Evolutionary conservation across 495 filamentous ascomycete genomes (phyloP), one percentile per base, ranked within the genome.

Genomic region (Acidiella bohemica): DNA sequence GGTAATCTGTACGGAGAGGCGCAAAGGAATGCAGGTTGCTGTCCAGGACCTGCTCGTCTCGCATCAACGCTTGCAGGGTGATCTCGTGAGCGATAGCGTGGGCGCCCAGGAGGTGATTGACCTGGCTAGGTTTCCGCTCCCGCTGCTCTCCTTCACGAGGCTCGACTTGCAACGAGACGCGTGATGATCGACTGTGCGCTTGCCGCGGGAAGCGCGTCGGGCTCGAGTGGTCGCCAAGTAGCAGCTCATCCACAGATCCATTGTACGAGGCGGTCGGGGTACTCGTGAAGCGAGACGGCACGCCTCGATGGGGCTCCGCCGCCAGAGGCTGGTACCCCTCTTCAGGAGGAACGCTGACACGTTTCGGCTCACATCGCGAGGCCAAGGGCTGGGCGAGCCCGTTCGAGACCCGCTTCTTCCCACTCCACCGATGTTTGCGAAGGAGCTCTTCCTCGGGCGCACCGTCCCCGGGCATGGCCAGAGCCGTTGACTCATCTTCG

Each of bases 51-150:
- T 34, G 21, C 21, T 53, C 53, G 29, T 55, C 44, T 31, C 42
- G 30, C 37, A 55, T 48, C 27, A 55, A 26, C 1, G 53, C 50
- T 23, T 43, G 36, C 25, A 55, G 38, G 3, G 53, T 55, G 30
- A 55, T 55, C 22, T 47, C 50, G 22, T 53, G 53, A 8, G 44
- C 49, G 9, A 55, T 53, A 5, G 44, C 45, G 24, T 55, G 51
- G 11, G 44, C 53, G 9, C 42, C 39, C 8, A 50, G 37, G 7
- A 50, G 47, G 16, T 42, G 50, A 17, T 55, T 50, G 13, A 39
- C 36, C 30, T 47, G 45, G 30, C 42, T 35, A 4, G 32, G 6
- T 13, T 25, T 19, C 18, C 27, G 23, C 19, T 11, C 4, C 9
- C 5, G 11, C n/a, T 39, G 33, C 1, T 24, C 17, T 2, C 13